phyloP scores from a whole-genome alignment of 805 yeast genomes.

The Spathaspora girioi region DNA sequence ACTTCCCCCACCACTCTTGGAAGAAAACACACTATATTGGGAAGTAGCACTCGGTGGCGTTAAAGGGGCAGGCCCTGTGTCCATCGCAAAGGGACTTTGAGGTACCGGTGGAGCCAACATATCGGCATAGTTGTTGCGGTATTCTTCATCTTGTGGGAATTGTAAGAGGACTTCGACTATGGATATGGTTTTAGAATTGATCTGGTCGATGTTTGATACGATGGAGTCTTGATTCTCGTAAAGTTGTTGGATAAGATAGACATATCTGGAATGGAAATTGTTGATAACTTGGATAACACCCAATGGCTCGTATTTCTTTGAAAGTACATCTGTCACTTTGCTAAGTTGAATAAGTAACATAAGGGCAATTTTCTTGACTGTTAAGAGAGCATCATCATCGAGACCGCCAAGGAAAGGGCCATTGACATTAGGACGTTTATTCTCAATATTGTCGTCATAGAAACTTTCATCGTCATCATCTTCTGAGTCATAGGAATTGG shows the following conservation, averaged over 20 bases:
- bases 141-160: conserved; percentile 12
- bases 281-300: conserved; percentile 51
- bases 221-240: conserved; percentile 20
- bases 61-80: conserved; percentile 16
- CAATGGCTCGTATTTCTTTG: conserved; percentile 46
- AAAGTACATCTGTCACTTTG: conserved; percentile 48
- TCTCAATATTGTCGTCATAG: conserved; percentile 34
- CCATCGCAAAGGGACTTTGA: background rate
- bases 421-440: conserved; percentile 33
- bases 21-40: conserved; percentile 32
- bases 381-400: conserved; percentile 36
- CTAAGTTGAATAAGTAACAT: conserved; percentile 42
- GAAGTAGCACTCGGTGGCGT: conserved; percentile 44
- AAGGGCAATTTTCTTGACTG: conserved; percentile 39
- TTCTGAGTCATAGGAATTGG: conserved; percentile 1
- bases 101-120: background rate
- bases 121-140: background rate
- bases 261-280: conserved; percentile 14
- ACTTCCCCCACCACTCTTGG: conserved; percentile 17
- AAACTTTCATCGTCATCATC: conserved; percentile 7
- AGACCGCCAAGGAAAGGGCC: conserved; percentile 51
- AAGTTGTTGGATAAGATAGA: conserved; percentile 13
- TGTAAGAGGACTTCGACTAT: conserved; percentile 23
- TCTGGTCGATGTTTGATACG: conserved; percentile 7
- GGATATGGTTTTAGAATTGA: conserved; percentile 14